Evolutionary conservation across 164 flowering plant genomes (phyloP).

Genomic region (Magnolia sinica): DNA sequence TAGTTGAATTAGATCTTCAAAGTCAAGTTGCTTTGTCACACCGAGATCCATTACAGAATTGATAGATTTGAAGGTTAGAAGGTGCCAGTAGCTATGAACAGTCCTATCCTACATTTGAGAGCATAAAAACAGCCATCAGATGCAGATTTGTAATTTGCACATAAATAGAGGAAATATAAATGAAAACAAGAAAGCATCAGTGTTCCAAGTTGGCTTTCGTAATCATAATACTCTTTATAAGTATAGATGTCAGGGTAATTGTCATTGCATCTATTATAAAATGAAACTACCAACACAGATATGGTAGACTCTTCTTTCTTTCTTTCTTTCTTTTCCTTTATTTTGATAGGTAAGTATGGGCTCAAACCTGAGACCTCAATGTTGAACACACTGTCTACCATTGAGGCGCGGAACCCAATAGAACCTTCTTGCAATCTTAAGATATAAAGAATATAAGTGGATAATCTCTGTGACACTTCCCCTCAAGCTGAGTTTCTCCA

Average conservation of each 20-base stretch:
- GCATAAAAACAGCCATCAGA: neutral
- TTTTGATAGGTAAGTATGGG: no score
- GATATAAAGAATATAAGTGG: neutral
- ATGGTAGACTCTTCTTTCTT: no score
- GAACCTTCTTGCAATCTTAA: no score
- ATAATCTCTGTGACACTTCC: neutral
- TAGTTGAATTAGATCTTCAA: conserved; percentile 65
- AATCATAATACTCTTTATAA: no score
- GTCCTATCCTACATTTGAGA: conserved; percentile 31
- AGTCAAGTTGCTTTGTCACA: conserved; percentile 71
- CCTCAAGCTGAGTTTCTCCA: neutral
- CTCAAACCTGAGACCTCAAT: no score
- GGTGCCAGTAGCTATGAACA: conserved; percentile 41
- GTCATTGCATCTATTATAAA: no score
- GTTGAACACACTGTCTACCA: no score
- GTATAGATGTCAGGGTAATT: no score
- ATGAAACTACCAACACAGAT: no score
- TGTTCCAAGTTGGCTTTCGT: neutral
- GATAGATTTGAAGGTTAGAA: conserved; percentile 57
- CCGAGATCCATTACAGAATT: conserved; percentile 64
- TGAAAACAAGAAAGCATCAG: neutral
- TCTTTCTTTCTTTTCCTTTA: no score
- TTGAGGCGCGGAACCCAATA: no score
- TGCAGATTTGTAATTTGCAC: neutral
- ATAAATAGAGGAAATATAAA: neutral